Evolutionary conservation across 257 asterid genomes (phyloP).

Genomic region (Ophiorrhiza pumila): DNA sequence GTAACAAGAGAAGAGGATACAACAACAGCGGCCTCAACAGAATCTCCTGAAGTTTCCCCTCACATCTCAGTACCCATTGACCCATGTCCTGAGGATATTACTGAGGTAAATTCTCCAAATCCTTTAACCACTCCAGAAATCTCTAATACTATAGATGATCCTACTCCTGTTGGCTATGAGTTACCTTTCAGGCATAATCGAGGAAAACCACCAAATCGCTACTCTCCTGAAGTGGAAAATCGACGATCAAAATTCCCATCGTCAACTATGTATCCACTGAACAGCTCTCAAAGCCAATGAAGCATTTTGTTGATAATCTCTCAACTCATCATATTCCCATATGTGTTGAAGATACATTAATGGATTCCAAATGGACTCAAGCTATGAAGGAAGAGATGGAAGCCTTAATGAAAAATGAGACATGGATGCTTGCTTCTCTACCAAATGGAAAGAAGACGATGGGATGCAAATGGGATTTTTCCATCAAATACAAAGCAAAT

Average conservation of each 20-base stretch:
- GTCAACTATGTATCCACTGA: background rate
- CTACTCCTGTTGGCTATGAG: background rate
- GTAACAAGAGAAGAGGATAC: no score
- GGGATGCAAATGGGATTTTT: no score
- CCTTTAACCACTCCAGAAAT: no score
- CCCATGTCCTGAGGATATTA: no score
- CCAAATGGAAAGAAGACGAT: conserved; percentile 1
- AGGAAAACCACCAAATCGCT: background rate
- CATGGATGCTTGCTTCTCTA: background rate
- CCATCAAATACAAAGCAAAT: no score
- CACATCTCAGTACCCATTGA: no score
- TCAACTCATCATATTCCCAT: no score
- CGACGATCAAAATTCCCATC: background rate
- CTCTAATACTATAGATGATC: no score
- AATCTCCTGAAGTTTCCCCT: no score
- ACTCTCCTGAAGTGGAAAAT: background rate
- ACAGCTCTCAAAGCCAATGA: background rate
- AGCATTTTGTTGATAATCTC: background rate
- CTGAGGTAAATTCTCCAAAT: no score
- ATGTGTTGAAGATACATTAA: background rate
- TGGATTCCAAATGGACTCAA: background rate
- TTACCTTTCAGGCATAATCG: background rate
- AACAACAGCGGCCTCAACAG: no score
- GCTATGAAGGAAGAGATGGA: conserved; percentile 7
- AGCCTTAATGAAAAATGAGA: background rate